A percentile compares a stretch with the other conserved stretches of the same genome.
These are phyloP conservation scores for Elongisporangium prolatum DNA, from an alignment of 352 stramenopile genomes.

Conservation along the genomic window DNA sequence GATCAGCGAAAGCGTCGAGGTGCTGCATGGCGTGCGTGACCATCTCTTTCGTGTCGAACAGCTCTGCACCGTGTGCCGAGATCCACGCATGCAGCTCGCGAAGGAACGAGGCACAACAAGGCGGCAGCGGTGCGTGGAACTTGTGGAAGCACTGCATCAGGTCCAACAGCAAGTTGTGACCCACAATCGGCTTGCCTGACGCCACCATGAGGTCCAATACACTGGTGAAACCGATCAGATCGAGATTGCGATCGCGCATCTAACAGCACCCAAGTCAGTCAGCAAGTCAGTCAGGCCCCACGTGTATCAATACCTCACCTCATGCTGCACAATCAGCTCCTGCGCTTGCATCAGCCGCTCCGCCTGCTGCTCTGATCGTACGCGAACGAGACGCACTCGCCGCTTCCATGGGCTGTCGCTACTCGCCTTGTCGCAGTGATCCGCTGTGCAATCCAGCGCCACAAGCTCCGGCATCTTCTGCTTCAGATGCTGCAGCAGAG, in stretches of 20 bases:
- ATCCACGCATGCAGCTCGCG: conserved; percentile 53
- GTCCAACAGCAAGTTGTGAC: conserved; percentile 80
- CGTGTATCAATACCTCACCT: too few species aligned
- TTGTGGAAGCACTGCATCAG: conserved; percentile 79
- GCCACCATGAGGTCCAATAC: conserved; percentile 50
- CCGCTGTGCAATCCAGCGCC: conserved; percentile 57
- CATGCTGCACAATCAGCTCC: conserved; percentile 22
- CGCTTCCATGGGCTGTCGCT: conserved; percentile 50
- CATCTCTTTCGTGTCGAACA: conserved; percentile 79
- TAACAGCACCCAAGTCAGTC: neutral
- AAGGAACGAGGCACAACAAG: conserved; percentile 51
- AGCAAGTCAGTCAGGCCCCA: too few species aligned
- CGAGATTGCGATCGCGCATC: conserved; percentile 41
- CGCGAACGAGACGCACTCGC: conserved; percentile 44
- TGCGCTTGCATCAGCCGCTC: conserved; percentile 26
- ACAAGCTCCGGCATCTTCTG: conserved; percentile 34
- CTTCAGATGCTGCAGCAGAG: conserved; percentile 44
- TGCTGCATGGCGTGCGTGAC: conserved; percentile 61
- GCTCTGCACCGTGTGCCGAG: conserved; percentile 1
- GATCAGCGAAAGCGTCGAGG: conserved; percentile 49
- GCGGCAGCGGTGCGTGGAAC: conserved; percentile 59
- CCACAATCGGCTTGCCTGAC: conserved; percentile 48
- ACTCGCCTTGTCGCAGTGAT: conserved; percentile 30
- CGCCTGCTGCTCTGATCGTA: conserved; percentile 17
- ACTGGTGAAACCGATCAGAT: conserved; percentile 60